Conservation (phyloP, 2,329 filamentous ascomycete genomes). For the Fusarium dlaminii region DNA sequence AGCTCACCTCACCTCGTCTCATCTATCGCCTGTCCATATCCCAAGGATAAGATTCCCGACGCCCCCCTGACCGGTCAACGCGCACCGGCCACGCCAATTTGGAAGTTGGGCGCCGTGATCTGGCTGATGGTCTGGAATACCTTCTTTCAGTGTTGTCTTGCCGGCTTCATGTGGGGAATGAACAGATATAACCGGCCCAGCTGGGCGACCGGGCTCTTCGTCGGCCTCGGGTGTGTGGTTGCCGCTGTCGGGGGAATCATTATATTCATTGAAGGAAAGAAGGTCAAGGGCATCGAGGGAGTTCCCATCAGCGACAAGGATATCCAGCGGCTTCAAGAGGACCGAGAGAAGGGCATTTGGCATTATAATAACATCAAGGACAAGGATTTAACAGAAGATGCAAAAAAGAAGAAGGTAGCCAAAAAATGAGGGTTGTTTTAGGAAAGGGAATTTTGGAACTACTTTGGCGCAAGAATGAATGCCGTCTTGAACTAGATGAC, state of each 20-base stretch:
- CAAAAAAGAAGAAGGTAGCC: conserved; percentile 37
- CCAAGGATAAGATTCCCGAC: conserved; percentile 69
- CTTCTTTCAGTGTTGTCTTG: conserved; percentile 76
- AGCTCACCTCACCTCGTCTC: conserved; percentile 50
- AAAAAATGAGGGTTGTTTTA: conserved; percentile 11
- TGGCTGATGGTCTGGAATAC: conserved; percentile 85
- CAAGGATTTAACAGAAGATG: conserved; percentile 38
- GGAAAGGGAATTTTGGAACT: background rate
- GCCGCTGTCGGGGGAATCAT: conserved; percentile 74
- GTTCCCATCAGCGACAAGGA: conserved; percentile 70
- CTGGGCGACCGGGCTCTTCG: conserved; percentile 83
- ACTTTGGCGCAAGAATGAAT: background rate
- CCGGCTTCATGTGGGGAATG: conserved; percentile 84
- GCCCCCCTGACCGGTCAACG: conserved; percentile 78
- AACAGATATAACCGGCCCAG: conserved; percentile 76
- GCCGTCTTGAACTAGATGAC: background rate
- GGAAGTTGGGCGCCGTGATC: conserved; percentile 83
- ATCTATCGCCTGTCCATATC: conserved; percentile 64
- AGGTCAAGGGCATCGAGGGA: conserved; percentile 76
- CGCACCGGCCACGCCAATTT: conserved; percentile 71
- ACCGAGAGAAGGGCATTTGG: conserved; percentile 63
- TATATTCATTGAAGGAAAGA: conserved; percentile 76
- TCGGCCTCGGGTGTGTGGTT: conserved; percentile 76
- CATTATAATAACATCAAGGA: conserved; percentile 61
- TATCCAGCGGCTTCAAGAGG: conserved; percentile 57